Evolutionary conservation across 2,329 filamentous ascomycete species (phyloP).

Genomic region (Ophiocordyceps sinensis): DNA sequence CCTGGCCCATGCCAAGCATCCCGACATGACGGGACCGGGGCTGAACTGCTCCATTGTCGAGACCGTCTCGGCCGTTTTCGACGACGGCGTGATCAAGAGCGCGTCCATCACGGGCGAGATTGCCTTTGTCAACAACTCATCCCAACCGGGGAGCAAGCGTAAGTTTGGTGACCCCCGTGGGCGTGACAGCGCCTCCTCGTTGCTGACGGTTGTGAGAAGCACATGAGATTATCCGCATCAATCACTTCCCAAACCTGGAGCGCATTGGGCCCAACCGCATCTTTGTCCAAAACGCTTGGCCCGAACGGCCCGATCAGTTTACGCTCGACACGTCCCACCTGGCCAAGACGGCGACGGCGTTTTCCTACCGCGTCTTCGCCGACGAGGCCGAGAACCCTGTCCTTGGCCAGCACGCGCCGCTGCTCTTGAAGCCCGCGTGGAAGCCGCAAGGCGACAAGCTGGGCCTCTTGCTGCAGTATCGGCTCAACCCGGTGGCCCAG

Average conservation of each 20-base stretch:
- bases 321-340: conserved; percentile 59
- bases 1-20: conserved; percentile 58
- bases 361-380: conserved; percentile 81
- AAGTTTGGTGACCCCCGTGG: conserved; percentile 12
- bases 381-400: conserved; percentile 36
- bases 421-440: conserved; percentile 65
- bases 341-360: conserved; percentile 62
- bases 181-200: neutral
- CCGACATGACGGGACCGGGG: conserved; percentile 65
- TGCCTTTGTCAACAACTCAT: conserved; percentile 64
- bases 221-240: conserved; percentile 60
- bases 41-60: conserved; percentile 85
- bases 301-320: conserved; percentile 65
- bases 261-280: conserved; percentile 88
- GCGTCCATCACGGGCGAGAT: conserved; percentile 76
- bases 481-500: conserved; percentile 56
- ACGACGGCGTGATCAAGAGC: conserved; percentile 55
- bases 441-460: conserved; percentile 73
- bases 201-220: conserved; percentile 15
- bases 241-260: conserved; percentile 78
- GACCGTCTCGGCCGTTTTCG: conserved; percentile 74
- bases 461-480: conserved; percentile 75
- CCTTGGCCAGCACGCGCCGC: conserved; percentile 47
- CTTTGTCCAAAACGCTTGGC: conserved; percentile 58
- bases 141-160: conserved; percentile 36